Percentiles rank a stretch among this genome's conserved stretches.
Evolutionary conservation across 257 asterid genomes (phyloP).

Genomic region (Handroanthus guayacan): DNA sequence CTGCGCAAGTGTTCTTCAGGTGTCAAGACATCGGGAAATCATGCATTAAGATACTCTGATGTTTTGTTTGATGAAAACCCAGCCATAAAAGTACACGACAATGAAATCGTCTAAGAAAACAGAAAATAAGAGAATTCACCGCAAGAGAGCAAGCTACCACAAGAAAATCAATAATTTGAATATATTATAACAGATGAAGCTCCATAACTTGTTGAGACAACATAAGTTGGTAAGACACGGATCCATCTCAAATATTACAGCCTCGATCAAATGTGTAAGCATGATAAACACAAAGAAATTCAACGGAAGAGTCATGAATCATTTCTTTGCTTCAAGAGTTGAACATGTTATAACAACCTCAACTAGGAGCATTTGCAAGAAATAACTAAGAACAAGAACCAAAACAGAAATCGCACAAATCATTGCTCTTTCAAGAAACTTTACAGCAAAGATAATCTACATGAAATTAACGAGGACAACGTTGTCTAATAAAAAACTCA

Average conservation of each 20-base stretch:
- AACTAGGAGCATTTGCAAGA: constrained; percentile 5
- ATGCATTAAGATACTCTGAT: neutral
- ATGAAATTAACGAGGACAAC: constrained; percentile 24
- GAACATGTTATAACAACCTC: constrained; percentile 6
- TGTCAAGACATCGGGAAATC: neutral
- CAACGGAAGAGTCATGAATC: neutral
- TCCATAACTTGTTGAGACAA: neutral
- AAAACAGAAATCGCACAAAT: constrained; percentile 23
- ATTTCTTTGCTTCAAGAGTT: neutral
- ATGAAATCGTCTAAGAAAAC: neutral
- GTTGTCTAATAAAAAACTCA: constrained; percentile 11
- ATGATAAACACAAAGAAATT: neutral
- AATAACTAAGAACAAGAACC: neutral
- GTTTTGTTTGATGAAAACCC: neutral
- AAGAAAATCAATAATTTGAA: neutral
- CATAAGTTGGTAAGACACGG: neutral
- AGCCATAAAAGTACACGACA: neutral
- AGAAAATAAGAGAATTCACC: neutral
- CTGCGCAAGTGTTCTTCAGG: too few species aligned
- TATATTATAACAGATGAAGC: neutral
- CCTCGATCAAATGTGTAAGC: neutral
- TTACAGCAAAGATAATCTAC: constrained; percentile 38
- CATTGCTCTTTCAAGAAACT: constrained; percentile 39
- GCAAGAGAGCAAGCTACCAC: neutral
- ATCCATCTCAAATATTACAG: neutral